Percentiles rank a stretch among this genome's conserved stretches.
Evolutionary conservation across 2,329 filamentous ascomycete genomes (phyloP).

Genomic region (Aureobasidium leucospermi): DNA sequence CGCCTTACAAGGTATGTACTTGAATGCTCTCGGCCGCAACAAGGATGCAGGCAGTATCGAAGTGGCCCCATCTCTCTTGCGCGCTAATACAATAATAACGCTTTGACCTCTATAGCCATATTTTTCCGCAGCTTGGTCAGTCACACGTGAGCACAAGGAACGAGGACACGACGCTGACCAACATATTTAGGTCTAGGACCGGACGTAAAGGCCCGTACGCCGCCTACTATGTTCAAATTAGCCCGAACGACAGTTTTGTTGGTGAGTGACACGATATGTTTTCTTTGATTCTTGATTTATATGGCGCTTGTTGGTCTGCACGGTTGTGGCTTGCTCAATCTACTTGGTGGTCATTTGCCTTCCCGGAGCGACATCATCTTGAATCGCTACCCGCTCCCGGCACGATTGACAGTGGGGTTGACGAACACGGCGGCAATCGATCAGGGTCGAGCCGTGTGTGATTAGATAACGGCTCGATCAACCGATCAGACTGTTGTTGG

Average conservation of each 20-base stretch:
- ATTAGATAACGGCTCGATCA: not conserved
- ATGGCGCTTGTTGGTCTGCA: not conserved
- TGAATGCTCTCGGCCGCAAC: not conserved
- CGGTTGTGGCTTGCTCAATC: slow-evolving; percentile 1
- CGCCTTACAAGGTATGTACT: slow-evolving; percentile 70
- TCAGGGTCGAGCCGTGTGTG: not conserved
- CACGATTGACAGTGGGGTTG: not conserved
- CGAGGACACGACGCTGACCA: slow-evolving; percentile 10
- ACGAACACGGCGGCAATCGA: not conserved
- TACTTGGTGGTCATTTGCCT: not conserved
- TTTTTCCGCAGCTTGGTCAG: slow-evolving; percentile 73
- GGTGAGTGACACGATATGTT: slow-evolving; percentile 43
- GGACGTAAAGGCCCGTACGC: slow-evolving; percentile 83
- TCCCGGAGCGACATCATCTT: not conserved
- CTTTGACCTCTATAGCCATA: slow-evolving; percentile 51
- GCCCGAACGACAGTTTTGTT: slow-evolving; percentile 64
- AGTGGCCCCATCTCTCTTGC: not conserved
- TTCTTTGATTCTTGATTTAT: not conserved
- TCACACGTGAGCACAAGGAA: slow-evolving; percentile 1
- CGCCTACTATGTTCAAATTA: slow-evolving; percentile 78
- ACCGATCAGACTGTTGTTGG: not conserved
- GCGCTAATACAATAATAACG: slow-evolving; percentile 7
- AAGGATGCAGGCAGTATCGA: not conserved
- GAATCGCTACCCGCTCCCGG: not conserved
- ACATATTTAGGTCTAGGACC: slow-evolving; percentile 58